Base-by-base conservation (phyloP, 176 grass and related monocot species). In the Carex scoparia region DNA sequence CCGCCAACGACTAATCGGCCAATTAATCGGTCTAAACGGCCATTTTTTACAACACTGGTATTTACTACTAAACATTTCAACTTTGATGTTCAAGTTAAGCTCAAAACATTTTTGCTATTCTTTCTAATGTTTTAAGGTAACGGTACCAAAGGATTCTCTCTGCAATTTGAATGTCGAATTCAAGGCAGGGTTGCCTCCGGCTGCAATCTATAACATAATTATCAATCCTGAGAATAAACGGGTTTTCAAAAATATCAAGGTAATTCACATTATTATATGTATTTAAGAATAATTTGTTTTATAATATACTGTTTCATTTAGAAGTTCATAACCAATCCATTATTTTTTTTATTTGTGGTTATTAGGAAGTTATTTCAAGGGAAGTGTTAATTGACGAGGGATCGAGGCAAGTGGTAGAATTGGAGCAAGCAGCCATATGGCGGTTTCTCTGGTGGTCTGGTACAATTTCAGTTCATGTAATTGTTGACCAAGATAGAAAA, bases 231-330 rank as follows among this genome's bases (percentile, higher is more conserved):
- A 88, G 54, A 98, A 98, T 59, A 98, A 98, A 90, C 84, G 91
- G 56, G 93, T 98, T 67, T 98, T 98, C 66, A 94, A 94, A 81
- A 98, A 98, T 86, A 98, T 98, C 46, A 98, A 95, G 95, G 93
- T 98, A 68, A 64, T 44, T 42, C 38, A 55, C 19, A 54, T 77
- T 16, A 31, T 55, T 16, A 56, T 77, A 7, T 56, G 1, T 31
- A 30, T 77, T 31, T 32, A 16, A 16, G 5, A 31, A 77, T 56
- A 77, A 38, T 4, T 18, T 40, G 14, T 69, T 69, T 40, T 68
- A 16, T 3, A 65, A 67, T 67, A 7, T 56, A 55, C 10, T 76
- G 10, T 55, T 55, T 54, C 16, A 1, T 28, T 27, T 53, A 31
- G 10, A 55, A 68, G 14, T 37, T 71, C 23, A 23, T 23, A 23